Base-by-base conservation (phyloP, 129 eudicot genomes). In the Chrysanthemum lavandulifolium region DNA sequence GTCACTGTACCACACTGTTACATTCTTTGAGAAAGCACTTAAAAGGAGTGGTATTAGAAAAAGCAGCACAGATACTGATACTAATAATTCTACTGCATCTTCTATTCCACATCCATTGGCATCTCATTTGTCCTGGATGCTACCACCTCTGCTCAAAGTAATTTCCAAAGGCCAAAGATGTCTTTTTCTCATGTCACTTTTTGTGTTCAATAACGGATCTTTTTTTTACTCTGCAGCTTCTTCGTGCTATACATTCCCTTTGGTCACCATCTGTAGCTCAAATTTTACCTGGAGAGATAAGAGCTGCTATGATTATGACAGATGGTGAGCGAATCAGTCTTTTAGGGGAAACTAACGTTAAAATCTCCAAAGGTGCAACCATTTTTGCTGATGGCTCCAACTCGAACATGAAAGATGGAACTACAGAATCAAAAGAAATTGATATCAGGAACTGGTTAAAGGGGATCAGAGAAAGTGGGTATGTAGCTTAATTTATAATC, bases 381-480 rank as follows among this genome's bases (percentile, higher is more conserved):
- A 68, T 80, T 21, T 90, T 78, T 71, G 63, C 80, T 14, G 94
- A 90, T 76, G 89, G 91, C 63, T 78, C 47, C 47, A 40, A 73
- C 47, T 74, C 73, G 58, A 91, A 87, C 55, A 75, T 67, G 77
- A 94, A 74, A 60, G 99, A 84, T 67, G 85, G 85, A 67, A 81
- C 76, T 77, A 66, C 86, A 18, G 97, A 95, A 82, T 80, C 97
- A 50, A 88, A 75, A 53, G 97, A 89, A 84, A 79, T 49, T 61
- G 98, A 91, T 76, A 84, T 88, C 66, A 82, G 97, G 33, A 95
- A 95, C 73, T 95, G 99, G 97, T 69, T 95, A 81, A 90, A 78
- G 82, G 97, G 99, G 74, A 88, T 95, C 60, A 80, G 97, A 86
- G 99, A 95, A 33, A 95, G 99, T 65, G 99, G 99, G 97, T 95